Evolutionary conservation across 2,329 filamentous ascomycete species (phyloP), one percentile per base, ranked within the genome.

Genomic region (Apiospora rasikravindrae): DNA sequence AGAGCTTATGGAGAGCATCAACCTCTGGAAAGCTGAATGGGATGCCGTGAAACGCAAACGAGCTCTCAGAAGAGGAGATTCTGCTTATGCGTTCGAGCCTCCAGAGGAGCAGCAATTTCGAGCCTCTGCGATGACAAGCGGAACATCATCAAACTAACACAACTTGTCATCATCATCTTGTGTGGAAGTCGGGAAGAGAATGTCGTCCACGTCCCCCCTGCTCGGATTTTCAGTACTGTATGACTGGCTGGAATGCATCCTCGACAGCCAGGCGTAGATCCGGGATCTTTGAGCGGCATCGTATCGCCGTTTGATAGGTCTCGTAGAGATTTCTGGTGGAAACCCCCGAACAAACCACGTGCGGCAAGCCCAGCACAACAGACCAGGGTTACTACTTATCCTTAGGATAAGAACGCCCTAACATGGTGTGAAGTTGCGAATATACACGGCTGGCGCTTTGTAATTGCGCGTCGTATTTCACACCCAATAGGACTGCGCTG

Each of bases 11-110:
- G 85, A 87, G 73, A 89, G 88, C 79, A 91, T 92, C 74, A 82
- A 85, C 72, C 86, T 86, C 74, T 92, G 90, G 87, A 91, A 90
- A 80, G 80, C 86, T 44, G 89, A 91, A 77, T 92, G 89, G 86
- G 81, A 84, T 13, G 79, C 81, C 22, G 82, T 90, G 42, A 87
- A 88, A 80, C 83, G 84, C 71, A 85, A 83, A 75, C 83, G 84
- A 44, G 82, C 82, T 68, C 75, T 74, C 70, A 77, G 75, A 47
- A 77, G 73, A 71, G 70, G 42, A 68, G 66, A 64, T n/a, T 8
- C 57, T 40, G 57, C 33, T n/a, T 14, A 40, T n/a, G 33, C 57
- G 33, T 64, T 64, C 33, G 57, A 64, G 33, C 57, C 57, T 40
- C 57, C 57, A 4, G 22, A 5, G 33, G 19, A 40, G 33, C 57